phyloP scores from a whole-genome alignment of 2,329 filamentous ascomycete genomes.

The Alternaria sp. region DNA sequence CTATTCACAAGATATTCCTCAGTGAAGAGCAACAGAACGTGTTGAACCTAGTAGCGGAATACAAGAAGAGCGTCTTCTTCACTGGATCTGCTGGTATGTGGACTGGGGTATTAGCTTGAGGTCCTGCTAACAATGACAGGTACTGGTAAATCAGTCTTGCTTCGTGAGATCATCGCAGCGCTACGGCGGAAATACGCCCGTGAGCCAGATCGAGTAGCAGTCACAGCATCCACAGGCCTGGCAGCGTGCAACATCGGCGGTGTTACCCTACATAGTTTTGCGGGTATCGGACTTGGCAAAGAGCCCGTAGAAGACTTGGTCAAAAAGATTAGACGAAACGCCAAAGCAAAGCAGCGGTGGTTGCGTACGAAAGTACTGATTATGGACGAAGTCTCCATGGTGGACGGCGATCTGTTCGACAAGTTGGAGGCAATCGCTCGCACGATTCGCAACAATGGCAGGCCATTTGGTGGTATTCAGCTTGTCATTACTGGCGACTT shows the following conservation, averaged over 20 bases:
- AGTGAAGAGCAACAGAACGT: conserved; percentile 89
- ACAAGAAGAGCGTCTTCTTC: conserved; percentile 92
- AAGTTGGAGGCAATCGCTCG: conserved; percentile 91
- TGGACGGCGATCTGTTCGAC: conserved; percentile 95
- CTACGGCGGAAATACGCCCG: conserved; percentile 78
- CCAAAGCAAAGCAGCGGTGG: conserved; percentile 90
- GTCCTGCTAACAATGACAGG: conserved; percentile 47
- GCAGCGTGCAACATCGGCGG: conserved; percentile 97
- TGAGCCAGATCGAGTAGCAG: conserved; percentile 85
- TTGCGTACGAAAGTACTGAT: conserved; percentile 85
- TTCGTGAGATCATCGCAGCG: conserved; percentile 87
- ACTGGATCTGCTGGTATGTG: conserved; percentile 83
- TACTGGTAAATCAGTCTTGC: conserved; percentile 96
- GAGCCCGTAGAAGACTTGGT: conserved; percentile 81
- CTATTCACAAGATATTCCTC: conserved; percentile 70
- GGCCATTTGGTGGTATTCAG: conserved; percentile 95
- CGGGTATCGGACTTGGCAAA: conserved; percentile 94
- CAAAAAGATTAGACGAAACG: conserved; percentile 89
- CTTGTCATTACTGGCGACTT: conserved; percentile 96
- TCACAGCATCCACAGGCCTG: conserved; percentile 94
- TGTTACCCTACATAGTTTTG: conserved; percentile 94
- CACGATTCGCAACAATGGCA: conserved; percentile 85
- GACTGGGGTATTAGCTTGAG: neutral
- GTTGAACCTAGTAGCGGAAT: conserved; percentile 80
- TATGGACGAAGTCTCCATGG: conserved; percentile 98